Percentiles rank a stretch among this genome's conserved stretches.
Conservation (phyloP, 805 yeast species). For the Candida golubevii region DNA sequence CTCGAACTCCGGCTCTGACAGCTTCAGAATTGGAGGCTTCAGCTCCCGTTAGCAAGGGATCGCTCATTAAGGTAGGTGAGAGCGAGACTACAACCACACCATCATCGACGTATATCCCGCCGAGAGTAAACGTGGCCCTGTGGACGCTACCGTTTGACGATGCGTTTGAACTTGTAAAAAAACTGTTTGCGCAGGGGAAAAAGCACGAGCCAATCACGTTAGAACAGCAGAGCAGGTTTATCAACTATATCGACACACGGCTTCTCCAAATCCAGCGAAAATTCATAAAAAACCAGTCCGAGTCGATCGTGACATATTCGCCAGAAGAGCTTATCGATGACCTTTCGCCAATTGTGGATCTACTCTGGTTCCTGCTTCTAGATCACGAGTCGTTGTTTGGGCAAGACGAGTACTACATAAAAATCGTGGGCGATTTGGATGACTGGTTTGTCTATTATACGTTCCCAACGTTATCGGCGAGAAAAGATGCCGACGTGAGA, state of each 20-base stretch:
- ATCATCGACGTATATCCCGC: not conserved
- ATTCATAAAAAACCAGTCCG: slow-evolving; percentile 37
- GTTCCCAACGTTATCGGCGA: slow-evolving; percentile 11
- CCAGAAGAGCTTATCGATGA: slow-evolving; percentile 40
- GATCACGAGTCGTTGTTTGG: slow-evolving; percentile 40
- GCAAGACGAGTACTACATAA: slow-evolving; percentile 58
- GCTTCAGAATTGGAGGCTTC: slow-evolving; percentile 6
- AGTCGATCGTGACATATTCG: slow-evolving; percentile 16
- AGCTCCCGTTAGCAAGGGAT: not conserved
- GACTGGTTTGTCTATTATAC: slow-evolving; percentile 48
- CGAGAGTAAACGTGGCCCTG: not conserved
- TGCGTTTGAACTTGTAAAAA: slow-evolving; percentile 16
- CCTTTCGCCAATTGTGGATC: slow-evolving; percentile 44
- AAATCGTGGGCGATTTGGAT: slow-evolving; percentile 61
- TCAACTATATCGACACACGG: slow-evolving; percentile 13
- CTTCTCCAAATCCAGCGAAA: slow-evolving; percentile 16
- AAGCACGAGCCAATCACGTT: slow-evolving; percentile 11
- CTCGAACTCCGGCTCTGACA: slow-evolving; percentile 16
- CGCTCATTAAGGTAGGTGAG: not conserved
- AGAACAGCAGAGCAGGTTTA: slow-evolving; percentile 51
- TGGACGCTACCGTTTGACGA: slow-evolving; percentile 27
- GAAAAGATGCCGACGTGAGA: not conserved
- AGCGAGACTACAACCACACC: not conserved
- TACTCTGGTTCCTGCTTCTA: slow-evolving; percentile 59
- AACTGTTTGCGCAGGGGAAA: slow-evolving; percentile 1